Percentiles rank a stretch among this genome's conserved stretches.
phyloP scores from a whole-genome alignment of 345 rosid species.

The Psidium guajava region DNA sequence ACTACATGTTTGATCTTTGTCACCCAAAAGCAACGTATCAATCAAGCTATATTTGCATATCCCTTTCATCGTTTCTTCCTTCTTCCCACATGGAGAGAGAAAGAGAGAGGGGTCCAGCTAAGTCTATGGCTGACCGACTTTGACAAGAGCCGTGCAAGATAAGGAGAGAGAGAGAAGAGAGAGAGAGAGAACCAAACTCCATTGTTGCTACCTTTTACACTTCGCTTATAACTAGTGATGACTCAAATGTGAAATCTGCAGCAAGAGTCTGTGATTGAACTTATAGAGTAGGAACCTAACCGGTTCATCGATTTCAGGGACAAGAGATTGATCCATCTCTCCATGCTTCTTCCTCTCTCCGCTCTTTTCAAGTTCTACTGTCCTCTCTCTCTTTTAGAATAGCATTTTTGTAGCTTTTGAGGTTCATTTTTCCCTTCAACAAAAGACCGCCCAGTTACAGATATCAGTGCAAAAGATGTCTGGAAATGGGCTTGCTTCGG shows the following conservation, averaged over 20 bases:
- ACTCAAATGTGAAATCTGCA: not conserved
- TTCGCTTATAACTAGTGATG: not conserved
- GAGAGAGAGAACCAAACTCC: not conserved
- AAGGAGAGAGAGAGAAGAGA: constrained; percentile 7
- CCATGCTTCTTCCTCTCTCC: not conserved
- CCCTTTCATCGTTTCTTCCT: not conserved
- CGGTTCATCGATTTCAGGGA: not conserved
- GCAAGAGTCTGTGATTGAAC: not conserved
- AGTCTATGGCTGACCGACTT: constrained; percentile 56
- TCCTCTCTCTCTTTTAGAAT: not conserved
- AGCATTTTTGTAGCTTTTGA: not conserved
- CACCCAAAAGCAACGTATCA: not conserved
- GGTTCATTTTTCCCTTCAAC: not conserved
- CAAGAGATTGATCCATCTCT: not conserved
- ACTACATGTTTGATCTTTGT: not conserved
- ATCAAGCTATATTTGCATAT: not conserved
- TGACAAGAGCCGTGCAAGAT: constrained; percentile 36
- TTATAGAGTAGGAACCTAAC: not conserved
- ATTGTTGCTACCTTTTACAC: not conserved
- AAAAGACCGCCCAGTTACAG: not conserved
- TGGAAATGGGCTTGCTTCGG: constrained; percentile 7
- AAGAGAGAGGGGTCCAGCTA: constrained; percentile 35
- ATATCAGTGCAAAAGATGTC: constrained; percentile 22
- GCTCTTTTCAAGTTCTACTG: not conserved
- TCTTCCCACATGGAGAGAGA: not conserved